Conservation (phyloP, 2,329 filamentous ascomycete species). For the Catunica adiposa region DNA sequence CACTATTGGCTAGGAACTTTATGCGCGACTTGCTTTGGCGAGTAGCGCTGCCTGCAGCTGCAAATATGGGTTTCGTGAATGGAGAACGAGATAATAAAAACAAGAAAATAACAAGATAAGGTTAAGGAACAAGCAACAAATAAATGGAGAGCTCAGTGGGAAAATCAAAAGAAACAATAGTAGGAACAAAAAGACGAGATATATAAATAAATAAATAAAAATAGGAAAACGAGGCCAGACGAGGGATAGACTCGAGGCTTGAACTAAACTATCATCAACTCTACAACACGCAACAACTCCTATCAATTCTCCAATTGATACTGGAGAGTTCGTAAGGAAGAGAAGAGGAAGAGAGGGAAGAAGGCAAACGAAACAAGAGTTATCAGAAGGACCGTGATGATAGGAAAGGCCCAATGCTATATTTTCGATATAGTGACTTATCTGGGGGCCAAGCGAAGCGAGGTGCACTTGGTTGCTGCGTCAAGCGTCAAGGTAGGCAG, state of each 20-base stretch:
- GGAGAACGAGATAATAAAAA: neutral
- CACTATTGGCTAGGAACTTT: neutral
- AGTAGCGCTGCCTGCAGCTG: conserved; percentile 2
- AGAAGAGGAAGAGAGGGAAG: neutral
- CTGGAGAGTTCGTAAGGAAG: neutral
- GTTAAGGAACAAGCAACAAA: neutral
- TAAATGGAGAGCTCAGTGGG: neutral
- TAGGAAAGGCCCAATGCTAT: neutral
- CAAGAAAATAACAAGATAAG: neutral
- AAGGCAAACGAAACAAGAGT: neutral
- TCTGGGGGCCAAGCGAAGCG: too few relatives aligned
- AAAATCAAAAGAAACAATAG: neutral
- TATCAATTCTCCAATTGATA: neutral
- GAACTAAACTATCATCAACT: neutral
- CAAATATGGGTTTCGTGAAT: neutral
- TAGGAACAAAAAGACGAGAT: neutral
- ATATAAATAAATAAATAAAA: neutral
- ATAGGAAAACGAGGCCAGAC: neutral
- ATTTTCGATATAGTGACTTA: neutral
- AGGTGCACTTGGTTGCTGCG: too few relatives aligned
- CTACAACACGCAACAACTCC: neutral
- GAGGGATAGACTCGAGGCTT: neutral
- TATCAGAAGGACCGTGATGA: neutral
- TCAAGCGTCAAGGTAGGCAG: too few relatives aligned
- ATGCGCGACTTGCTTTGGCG: conserved; percentile 8